Evolutionary conservation across 306 rosid genomes (phyloP), one percentile per base, ranked within the genome.

Genomic region (Rosa persica): DNA sequence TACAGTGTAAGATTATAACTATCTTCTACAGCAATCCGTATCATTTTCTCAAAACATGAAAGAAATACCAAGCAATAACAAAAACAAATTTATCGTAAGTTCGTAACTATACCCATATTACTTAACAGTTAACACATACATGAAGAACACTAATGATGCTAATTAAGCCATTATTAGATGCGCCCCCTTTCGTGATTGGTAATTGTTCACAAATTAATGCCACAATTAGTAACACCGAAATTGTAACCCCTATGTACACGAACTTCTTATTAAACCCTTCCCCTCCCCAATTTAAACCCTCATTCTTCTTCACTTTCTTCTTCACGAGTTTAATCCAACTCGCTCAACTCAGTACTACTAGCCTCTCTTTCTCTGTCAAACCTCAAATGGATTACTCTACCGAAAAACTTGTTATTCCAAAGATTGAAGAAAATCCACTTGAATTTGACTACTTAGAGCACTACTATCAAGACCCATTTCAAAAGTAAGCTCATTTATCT

Each of bases 171-270:
- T 64, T 23, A 61, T 72, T 52, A 82, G 80, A 79, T 86, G 74
- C 77, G 77, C 40, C 76, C 78, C 79, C 73, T 55, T 72, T 8
- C 70, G 39, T 78, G 79, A 82, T 83, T 80, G 80, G 83, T 39
- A 84, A 83, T 89, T 47, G 74, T 77, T 71, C 74, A 27, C 60
- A 70, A 72, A 79, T 81, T 79, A 76, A 85, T 71, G 77, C 49
- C 30, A 58, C 70, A 81, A 62, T 77, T 55, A 85, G 34, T 76
- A 57, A 66, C 78, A 70, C 80, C 48, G 30, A 72, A 85, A 73
- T 78, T 54, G 87, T 88, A 88, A 93, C 88, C 86, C 78, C 46
- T 0, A 64, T 67, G 74, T 61, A 73, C 88, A 77, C 83, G 48
- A 75, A 76, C 81, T 61, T 58, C 79, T 76, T 68, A 77, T 68